phyloP scores from a whole-genome alignment of 108 stramenopile species.

The Pseudonitzschia delicatissima region DNA sequence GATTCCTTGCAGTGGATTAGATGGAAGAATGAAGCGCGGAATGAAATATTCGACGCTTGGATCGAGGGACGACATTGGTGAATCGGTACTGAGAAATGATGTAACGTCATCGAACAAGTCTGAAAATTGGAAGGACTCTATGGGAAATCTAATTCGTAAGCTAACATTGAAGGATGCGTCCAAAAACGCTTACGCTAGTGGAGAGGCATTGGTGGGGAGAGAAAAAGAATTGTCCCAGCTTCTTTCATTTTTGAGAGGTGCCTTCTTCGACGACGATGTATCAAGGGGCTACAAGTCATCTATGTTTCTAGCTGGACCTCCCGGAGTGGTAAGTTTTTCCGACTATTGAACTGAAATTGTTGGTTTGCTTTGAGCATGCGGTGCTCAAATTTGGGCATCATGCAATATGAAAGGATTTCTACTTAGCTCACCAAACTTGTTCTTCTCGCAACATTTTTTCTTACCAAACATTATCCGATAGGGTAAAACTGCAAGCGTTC shows the following conservation, averaged over 20 bases:
- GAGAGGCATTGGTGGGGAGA: conserved; percentile 47
- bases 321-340: conserved; percentile 57
- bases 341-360: no score
- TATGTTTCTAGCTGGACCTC: conserved; percentile 79
- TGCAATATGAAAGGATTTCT: no score
- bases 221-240: conserved; percentile 62
- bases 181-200: conserved; percentile 45
- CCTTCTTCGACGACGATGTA: conserved; percentile 44
- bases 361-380: no score
- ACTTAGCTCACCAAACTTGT: no score
- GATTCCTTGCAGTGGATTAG: conserved; percentile 63
- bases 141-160: conserved; percentile 55
- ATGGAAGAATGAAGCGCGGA: conserved; percentile 38
- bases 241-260: conserved; percentile 50
- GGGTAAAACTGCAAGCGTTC: conserved; percentile 76
- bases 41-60: conserved; percentile 34
- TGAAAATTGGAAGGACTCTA: conserved; percentile 46
- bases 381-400: no score
- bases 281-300: conserved; percentile 38
- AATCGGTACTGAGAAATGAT: conserved; percentile 1
- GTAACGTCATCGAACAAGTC: not conserved
- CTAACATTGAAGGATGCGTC: conserved; percentile 76
- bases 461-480: not conserved
- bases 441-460: no score
- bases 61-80: not conserved